Conservation (phyloP, 202 grass and related monocot species). For the Hordeum pubiflorum region DNA sequence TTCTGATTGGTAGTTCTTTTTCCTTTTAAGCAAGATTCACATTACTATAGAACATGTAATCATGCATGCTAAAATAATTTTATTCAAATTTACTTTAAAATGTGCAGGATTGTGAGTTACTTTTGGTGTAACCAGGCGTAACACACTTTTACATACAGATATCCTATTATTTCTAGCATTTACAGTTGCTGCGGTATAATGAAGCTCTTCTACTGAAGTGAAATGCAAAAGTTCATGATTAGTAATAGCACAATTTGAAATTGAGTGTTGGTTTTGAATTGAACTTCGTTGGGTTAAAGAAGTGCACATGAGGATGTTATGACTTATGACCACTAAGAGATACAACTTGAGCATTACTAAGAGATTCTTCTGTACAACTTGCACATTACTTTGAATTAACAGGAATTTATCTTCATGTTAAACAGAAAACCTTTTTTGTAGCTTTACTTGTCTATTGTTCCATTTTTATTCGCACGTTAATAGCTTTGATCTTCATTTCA, state of each 20-base stretch:
- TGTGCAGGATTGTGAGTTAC: not conserved
- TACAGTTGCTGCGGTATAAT: not conserved
- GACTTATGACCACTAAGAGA: not conserved
- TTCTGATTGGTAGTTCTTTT: not conserved
- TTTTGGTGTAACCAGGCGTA: not conserved
- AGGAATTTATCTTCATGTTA: not conserved
- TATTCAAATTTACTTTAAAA: not conserved
- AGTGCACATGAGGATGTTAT: not conserved
- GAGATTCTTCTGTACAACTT: constrained; percentile 7
- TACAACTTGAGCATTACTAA: not conserved
- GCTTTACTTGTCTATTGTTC: not conserved
- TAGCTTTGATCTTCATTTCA: constrained; percentile 34
- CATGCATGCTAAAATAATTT: not conserved
- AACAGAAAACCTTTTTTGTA: constrained; percentile 1
- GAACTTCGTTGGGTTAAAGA: not conserved
- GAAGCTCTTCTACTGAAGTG: constrained; percentile 1
- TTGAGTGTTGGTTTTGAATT: not conserved
- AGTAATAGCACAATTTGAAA: not conserved
- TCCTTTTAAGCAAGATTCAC: not conserved
- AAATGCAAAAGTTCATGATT: constrained; percentile 1
- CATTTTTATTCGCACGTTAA: constrained; percentile 7
- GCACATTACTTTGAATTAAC: not conserved
- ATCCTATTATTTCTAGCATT: constrained; percentile 4
- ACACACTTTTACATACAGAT: not conserved
- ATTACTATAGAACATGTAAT: not conserved